These are phyloP conservation scores for Huntiella bhutanensis DNA, from an alignment of 2,329 filamentous ascomycete species.

Conservation along the genomic window DNA sequence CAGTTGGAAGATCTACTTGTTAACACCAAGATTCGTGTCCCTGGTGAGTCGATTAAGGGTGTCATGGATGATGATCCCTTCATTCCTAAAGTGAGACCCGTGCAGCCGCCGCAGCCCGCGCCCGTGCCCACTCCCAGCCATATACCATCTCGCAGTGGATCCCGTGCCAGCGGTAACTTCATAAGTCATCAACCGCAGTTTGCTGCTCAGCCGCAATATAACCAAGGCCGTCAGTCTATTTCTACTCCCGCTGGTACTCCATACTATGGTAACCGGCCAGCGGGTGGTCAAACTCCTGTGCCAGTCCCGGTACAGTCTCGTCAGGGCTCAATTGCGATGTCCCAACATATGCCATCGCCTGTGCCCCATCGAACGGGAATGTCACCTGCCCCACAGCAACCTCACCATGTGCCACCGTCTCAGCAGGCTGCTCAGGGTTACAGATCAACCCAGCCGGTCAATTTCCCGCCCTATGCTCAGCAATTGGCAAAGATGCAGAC, in stretches of 20 bases:
- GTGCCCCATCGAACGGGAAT: constrained; percentile 14
- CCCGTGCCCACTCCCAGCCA: background rate
- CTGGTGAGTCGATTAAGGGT: constrained; percentile 54
- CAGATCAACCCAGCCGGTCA: constrained; percentile 12
- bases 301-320: constrained; percentile 4
- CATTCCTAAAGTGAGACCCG: constrained; percentile 31
- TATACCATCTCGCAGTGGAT: constrained; percentile 3
- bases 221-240: constrained; percentile 5
- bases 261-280: constrained; percentile 8
- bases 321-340: constrained; percentile 6
- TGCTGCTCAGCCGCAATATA: constrained; percentile 3
- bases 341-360: constrained; percentile 9
- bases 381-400: constrained; percentile 16
- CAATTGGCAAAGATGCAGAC: constrained; percentile 33
- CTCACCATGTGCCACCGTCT: constrained; percentile 18
- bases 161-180: constrained; percentile 21
- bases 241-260: constrained; percentile 4
- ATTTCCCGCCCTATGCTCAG: constrained; percentile 31
- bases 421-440: background rate
- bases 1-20: constrained; percentile 69
- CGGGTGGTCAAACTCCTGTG: constrained; percentile 10
- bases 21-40: constrained; percentile 57
- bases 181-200: constrained; percentile 21
- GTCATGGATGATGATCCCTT: constrained; percentile 70
- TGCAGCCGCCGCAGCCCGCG: constrained; percentile 17